Evolutionary conservation across 1,139 yeast species (phyloP).

Genomic region (Groenewaldozyma sp.): DNA sequence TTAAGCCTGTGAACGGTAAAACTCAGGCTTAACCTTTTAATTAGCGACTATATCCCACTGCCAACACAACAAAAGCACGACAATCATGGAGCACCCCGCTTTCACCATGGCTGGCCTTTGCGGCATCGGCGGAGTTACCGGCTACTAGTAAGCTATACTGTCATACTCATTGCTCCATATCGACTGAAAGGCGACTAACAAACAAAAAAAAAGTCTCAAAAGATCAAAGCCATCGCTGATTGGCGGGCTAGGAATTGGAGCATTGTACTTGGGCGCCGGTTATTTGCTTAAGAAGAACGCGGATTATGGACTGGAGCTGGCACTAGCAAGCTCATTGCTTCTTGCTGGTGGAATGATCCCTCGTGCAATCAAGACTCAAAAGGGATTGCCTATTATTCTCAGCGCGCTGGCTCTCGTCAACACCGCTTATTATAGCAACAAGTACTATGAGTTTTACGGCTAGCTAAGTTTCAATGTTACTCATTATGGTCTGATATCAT

Average conservation of each 20-base stretch:
- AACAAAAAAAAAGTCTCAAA: slow-evolving; percentile 37
- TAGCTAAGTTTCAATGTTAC: too few species aligned
- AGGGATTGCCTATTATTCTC: slow-evolving; percentile 68
- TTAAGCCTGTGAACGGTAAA: background rate
- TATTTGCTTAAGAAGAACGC: slow-evolving; percentile 63
- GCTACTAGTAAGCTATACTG: slow-evolving; percentile 49
- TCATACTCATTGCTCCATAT: slow-evolving; percentile 5
- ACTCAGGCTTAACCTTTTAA: background rate
- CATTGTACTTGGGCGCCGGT: slow-evolving; percentile 68
- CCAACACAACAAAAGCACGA: too few species aligned
- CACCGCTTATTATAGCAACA: slow-evolving; percentile 49
- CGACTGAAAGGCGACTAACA: background rate
- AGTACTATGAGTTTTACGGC: slow-evolving; percentile 13
- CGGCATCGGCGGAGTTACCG: slow-evolving; percentile 65
- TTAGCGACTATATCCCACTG: background rate
- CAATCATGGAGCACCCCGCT: slow-evolving; percentile 47
- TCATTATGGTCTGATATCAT: too few species aligned
- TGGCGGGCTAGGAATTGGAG: slow-evolving; percentile 67
- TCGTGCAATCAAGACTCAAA: slow-evolving; percentile 54
- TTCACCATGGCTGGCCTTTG: slow-evolving; percentile 67
- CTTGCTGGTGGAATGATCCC: slow-evolving; percentile 1
- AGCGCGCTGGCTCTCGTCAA: slow-evolving; percentile 57
- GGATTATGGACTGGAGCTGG: slow-evolving; percentile 41
- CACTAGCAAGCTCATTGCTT: slow-evolving; percentile 24
- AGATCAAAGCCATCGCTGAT: slow-evolving; percentile 71